Conservation (phyloP, 192 early-diverging fungal genomes). For the Coemansia sp. region DNA sequence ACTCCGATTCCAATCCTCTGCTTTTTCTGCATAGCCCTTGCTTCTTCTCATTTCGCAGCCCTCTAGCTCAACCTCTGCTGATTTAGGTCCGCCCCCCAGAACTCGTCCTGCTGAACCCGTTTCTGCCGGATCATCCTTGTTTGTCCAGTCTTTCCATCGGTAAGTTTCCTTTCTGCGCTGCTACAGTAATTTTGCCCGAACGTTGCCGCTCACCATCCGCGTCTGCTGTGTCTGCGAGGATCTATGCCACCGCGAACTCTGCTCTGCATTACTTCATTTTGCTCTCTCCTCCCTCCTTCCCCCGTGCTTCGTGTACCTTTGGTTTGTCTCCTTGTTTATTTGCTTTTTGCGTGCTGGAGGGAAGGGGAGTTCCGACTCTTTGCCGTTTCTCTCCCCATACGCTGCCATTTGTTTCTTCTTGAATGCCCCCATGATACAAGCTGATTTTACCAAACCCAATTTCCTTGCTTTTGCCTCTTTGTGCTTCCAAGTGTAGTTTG, state of each 20-base stretch:
- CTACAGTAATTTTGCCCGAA: background rate
- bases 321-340: background rate
- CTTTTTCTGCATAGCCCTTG: constrained; percentile 13
- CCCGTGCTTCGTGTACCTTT: constrained; percentile 3
- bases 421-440: background rate
- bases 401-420: too few species aligned
- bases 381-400: too few species aligned
- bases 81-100: background rate
- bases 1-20: background rate
- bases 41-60: background rate
- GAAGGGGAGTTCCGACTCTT: too few species aligned
- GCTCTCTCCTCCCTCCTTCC: background rate
- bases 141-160: background rate
- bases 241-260: background rate
- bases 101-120: background rate
- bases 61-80: background rate
- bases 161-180: background rate
- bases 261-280: background rate
- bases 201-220: background rate
- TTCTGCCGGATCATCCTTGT: background rate
- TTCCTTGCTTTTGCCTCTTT: background rate
- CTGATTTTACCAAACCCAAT: background rate
- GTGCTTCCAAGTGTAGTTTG: background rate
- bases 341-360: constrained; percentile 13
- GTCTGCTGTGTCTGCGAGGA: background rate